Evolutionary conservation across 768 basidiomycete species (phyloP).

Genomic region (Trametes gibbosa): DNA sequence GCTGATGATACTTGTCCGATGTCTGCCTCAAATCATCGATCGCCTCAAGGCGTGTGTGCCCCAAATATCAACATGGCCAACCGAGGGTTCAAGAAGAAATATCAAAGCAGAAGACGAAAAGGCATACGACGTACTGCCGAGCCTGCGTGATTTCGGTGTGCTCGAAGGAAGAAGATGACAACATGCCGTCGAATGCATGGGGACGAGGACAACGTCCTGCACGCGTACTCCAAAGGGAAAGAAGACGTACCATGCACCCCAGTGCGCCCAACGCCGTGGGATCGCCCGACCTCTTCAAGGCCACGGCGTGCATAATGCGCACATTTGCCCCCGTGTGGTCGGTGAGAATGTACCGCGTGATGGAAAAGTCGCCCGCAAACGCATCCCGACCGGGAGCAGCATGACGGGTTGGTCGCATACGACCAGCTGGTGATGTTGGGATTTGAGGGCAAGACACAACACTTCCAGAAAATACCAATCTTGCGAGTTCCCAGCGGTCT

Average conservation of each 20-base stretch:
- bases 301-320: too few species aligned
- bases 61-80: background rate
- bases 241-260: too few species aligned
- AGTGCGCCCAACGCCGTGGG: too few species aligned
- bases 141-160: background rate
- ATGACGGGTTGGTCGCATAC: slow-evolving; percentile 2
- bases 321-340: background rate
- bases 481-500: background rate
- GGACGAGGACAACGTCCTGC: too few species aligned
- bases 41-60: background rate
- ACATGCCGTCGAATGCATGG: too few species aligned
- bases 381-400: background rate
- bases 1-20: background rate
- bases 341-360: background rate
- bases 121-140: background rate
- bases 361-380: background rate
- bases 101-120: background rate
- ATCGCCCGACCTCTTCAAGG: too few species aligned
- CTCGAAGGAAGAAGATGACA: background rate
- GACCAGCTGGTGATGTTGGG: slow-evolving; percentile 3
- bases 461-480: too few species aligned
- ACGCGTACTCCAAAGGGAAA: too few species aligned
- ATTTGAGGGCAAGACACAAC: background rate
- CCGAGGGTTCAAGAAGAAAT: background rate
- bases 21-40: background rate